A percentile compares a stretch with the other conserved stretches of the same genome.
Evolutionary conservation across 495 filamentous ascomycete species (phyloP).

Genomic region (Lentithecium fluviatile): DNA sequence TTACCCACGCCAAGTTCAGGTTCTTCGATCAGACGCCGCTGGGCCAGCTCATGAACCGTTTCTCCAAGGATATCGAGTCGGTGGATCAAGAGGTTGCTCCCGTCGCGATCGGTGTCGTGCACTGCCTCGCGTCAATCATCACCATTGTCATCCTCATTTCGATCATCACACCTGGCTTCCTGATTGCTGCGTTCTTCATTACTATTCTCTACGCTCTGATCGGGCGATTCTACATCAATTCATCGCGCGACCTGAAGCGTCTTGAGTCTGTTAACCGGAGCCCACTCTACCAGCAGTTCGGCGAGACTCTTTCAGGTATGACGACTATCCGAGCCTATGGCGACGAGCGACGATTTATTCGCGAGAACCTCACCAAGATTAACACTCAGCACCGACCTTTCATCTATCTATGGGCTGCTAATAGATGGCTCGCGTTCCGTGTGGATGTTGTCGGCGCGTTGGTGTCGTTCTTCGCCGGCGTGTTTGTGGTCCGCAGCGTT

Average conservation of each 20-base stretch:
- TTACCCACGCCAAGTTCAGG: constrained; percentile 87
- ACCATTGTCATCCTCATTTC: constrained; percentile 92
- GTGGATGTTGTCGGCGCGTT: constrained; percentile 88
- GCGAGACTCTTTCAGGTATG: constrained; percentile 91
- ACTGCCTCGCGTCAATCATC: constrained; percentile 70
- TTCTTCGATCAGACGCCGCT: constrained; percentile 98
- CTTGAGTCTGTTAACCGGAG: constrained; percentile 92
- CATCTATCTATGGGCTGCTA: constrained; percentile 95
- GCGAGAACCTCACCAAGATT: constrained; percentile 86
- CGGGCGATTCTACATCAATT: constrained; percentile 83
- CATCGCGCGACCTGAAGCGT: constrained; percentile 90
- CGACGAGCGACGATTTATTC: constrained; percentile 87
- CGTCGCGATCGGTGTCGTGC: constrained; percentile 74
- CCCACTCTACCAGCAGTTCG: constrained; percentile 96
- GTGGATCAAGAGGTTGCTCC: constrained; percentile 95
- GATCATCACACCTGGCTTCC: constrained; percentile 86
- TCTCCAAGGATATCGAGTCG: constrained; percentile 94
- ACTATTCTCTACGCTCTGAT: constrained; percentile 76
- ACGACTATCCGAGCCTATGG: constrained; percentile 98
- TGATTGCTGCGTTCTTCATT: constrained; percentile 86
- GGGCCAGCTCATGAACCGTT: constrained; percentile 96
- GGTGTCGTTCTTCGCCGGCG: constrained; percentile 91
- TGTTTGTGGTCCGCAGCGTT: constrained; percentile 81
- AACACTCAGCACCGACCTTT: constrained; percentile 91
- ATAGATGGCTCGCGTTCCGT: constrained; percentile 92